Percentiles rank a stretch among this genome's conserved stretches.
Evolutionary conservation across 179 eudicot genomes (phyloP).

Genomic region (Beta macrorhiza): DNA sequence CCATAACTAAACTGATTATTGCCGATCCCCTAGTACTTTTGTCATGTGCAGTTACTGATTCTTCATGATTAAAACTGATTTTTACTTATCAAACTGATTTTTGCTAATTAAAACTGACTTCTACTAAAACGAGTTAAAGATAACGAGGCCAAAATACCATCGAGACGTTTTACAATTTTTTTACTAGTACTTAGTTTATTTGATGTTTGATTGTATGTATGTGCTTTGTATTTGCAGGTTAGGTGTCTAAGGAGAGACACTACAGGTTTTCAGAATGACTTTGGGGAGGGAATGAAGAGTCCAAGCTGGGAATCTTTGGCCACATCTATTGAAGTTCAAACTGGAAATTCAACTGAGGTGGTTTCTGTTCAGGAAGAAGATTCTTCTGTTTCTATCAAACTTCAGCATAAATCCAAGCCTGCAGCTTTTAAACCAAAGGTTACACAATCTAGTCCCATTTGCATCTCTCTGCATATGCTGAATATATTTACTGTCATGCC

Average conservation of each 20-base stretch:
- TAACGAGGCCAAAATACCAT: neutral
- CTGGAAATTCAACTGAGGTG: slow-evolving; percentile 48
- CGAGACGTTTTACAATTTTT: neutral
- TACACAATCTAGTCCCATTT: neutral
- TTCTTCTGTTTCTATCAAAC: slow-evolving; percentile 23
- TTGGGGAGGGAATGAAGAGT: slow-evolving; percentile 32
- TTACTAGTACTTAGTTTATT: neutral
- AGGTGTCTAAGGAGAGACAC: slow-evolving; percentile 30
- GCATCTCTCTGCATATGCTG: neutral
- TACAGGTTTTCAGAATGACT: slow-evolving; percentile 22
- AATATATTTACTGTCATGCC: neutral
- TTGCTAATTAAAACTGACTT: no score
- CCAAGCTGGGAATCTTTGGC: slow-evolving; percentile 54
- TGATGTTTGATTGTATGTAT: neutral
- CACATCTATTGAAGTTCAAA: slow-evolving; percentile 75
- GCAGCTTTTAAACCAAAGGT: slow-evolving; percentile 54
- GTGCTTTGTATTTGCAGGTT: slow-evolving; percentile 38
- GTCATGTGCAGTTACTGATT: no score
- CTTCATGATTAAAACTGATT: no score
- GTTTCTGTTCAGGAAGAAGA: slow-evolving; percentile 42
- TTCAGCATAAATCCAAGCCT: slow-evolving; percentile 38
- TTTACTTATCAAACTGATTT: no score
- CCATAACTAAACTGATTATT: no score
- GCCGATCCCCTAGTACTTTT: no score
- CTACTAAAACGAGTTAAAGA: neutral